Evolutionary conservation across 2,329 filamentous ascomycete genomes (phyloP), one percentile per base, ranked within the genome.

Genomic region (Acrocalymma vagum): DNA sequence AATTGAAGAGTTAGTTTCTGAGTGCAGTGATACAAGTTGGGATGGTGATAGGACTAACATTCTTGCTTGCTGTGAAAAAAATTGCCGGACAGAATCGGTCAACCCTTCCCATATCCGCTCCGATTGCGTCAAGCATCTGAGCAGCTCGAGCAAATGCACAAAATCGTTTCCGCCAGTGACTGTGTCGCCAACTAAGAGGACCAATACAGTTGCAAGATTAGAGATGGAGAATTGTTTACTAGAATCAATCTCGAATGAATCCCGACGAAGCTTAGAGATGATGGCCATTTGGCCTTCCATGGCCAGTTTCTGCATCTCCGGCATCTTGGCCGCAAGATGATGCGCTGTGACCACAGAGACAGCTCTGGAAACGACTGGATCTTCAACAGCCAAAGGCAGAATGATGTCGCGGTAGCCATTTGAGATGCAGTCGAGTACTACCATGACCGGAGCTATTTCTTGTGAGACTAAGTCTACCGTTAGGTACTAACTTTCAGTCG

Each of bases 371-470:
- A 74, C 58, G 0, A 69, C 52, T 1, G 63, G 52, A 13, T 73
- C 62, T 14, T 73, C 60, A 8, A 63, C 58, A 0, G 72, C 72
- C n/a, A 74, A 63, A 2, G 72, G 70, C 3, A 74, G 53, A 6
- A 74, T 61, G 9, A 72, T 39, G 5, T 72, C 54, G 16, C 71
- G 57, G 27, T 74, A 74, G 10, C 70, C 72, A 24, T 74, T 74
- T 7, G 44, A 55, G 0, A 53, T 32, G 5, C 49, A 59, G 38
- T 73, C 71, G 8, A 72, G 45, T 0, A 73, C 62, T 1, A 74
- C 70, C 71, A 74, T 74, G 14, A 65, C 60, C 1, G 69, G 64
- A 0, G 72, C 71, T 8, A 74, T 62, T 9, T 40, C 60, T 13
- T 67, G 54, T 4, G 71, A 67, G 29, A 73, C 69, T 72, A 0